Percentiles rank a stretch among this genome's conserved stretches.
Conservation (phyloP, 2,329 filamentous ascomycete species). For the Monosporascus sp. region DNA sequence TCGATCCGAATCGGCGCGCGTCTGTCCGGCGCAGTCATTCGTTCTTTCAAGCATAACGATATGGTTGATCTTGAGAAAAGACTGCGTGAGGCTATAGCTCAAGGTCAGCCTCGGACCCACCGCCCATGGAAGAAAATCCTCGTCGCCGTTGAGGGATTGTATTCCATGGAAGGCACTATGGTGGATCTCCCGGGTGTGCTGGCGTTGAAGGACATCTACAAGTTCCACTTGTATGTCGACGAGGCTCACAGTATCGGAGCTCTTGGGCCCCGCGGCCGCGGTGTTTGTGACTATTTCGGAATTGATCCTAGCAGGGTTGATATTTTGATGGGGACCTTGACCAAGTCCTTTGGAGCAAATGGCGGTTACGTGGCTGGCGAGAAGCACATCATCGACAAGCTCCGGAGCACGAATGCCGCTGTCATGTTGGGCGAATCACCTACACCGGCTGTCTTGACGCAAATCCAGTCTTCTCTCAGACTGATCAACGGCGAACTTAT, state of each 20-base stretch:
- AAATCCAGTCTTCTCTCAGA: slow-evolving; percentile 80
- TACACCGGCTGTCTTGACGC: slow-evolving; percentile 79
- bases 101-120: slow-evolving; percentile 96
- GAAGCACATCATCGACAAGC: slow-evolving; percentile 87
- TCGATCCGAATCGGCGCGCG: slow-evolving; percentile 94
- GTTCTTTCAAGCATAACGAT: slow-evolving; percentile 97
- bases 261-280: slow-evolving; percentile 79
- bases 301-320: slow-evolving; percentile 85
- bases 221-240: slow-evolving; percentile 92
- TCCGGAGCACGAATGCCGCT: slow-evolving; percentile 78
- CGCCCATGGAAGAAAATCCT: slow-evolving; percentile 99
- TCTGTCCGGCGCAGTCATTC: slow-evolving; percentile 89
- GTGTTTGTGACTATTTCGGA: slow-evolving; percentile 96
- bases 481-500: slow-evolving; percentile 85
- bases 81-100: slow-evolving; percentile 87
- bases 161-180: slow-evolving; percentile 99
- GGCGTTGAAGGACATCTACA: slow-evolving; percentile 88
- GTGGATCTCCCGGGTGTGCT: slow-evolving; percentile 91
- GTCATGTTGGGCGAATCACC: slow-evolving; percentile 85
- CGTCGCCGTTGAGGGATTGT: slow-evolving; percentile 91
- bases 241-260: slow-evolving; percentile 96
- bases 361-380: slow-evolving; percentile 91
- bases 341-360: slow-evolving; percentile 97
- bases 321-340: slow-evolving; percentile 96
- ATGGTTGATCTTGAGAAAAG: slow-evolving; percentile 81